phyloP scores from a whole-genome alignment of 495 filamentous ascomycete genomes.

The Glonium stellatum region DNA sequence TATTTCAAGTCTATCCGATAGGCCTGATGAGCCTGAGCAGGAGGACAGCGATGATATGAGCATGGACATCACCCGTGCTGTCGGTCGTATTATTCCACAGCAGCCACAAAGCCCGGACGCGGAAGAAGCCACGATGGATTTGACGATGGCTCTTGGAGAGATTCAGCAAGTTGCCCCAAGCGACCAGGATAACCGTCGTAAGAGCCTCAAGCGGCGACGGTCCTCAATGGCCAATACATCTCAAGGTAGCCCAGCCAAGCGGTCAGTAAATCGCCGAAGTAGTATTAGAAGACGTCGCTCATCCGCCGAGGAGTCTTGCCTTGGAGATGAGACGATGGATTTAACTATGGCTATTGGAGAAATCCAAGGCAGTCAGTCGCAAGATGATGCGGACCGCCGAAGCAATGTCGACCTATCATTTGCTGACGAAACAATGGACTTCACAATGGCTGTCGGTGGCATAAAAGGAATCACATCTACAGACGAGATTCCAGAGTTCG shows the following conservation, averaged over 20 bases:
- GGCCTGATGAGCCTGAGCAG: not conserved
- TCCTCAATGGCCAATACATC: conserved; percentile 13
- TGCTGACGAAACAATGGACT: conserved; percentile 68
- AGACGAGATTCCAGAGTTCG: not conserved
- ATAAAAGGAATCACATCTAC: conserved; percentile 33
- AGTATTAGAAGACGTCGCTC: conserved; percentile 10
- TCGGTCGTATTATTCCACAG: conserved; percentile 38
- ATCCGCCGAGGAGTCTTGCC: conserved; percentile 6
- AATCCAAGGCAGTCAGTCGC: conserved; percentile 43
- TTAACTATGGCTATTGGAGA: conserved; percentile 76
- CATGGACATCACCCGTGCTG: conserved; percentile 46
- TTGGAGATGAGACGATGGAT: conserved; percentile 47
- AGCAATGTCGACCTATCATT: conserved; percentile 26
- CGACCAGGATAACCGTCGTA: conserved; percentile 10
- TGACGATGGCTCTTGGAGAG: conserved; percentile 35
- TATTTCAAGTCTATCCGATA: conserved; percentile 1
- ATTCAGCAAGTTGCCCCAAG: conserved; percentile 24
- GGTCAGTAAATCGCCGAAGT: conserved; percentile 17
- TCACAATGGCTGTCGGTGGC: conserved; percentile 67
- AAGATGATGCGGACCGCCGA: conserved; percentile 16
- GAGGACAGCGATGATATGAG: conserved; percentile 39
- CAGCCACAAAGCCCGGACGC: conserved; percentile 26
- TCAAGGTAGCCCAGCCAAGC: conserved; percentile 27
- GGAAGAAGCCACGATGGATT: conserved; percentile 40
- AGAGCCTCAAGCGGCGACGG: conserved; percentile 27